Evolutionary conservation across 768 basidiomycete species (phyloP).

Genomic region (Boletus tylopilopsis): DNA sequence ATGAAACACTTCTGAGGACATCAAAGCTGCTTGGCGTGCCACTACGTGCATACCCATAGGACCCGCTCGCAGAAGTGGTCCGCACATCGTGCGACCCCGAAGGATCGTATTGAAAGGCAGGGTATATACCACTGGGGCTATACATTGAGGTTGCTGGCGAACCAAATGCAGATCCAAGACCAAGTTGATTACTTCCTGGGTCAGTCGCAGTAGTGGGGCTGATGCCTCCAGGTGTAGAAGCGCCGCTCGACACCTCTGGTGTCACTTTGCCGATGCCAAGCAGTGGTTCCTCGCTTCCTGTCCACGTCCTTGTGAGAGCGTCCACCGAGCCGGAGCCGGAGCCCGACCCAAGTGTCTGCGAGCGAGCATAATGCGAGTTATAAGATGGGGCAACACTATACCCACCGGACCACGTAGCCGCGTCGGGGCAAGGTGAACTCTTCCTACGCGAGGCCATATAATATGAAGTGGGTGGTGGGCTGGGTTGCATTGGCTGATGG

Average conservation of each 20-base stretch:
- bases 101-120: constrained; percentile 10
- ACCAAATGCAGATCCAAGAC: constrained; percentile 31
- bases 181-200: constrained; percentile 5
- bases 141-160: constrained; percentile 21
- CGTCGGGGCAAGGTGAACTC: constrained; percentile 29
- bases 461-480: constrained; percentile 29
- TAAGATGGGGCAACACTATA: constrained; percentile 23
- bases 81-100: constrained; percentile 19
- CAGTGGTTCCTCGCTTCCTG: constrained; percentile 30
- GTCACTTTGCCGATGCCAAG: constrained; percentile 14
- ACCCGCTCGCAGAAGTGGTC: constrained; percentile 22
- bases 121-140: constrained; percentile 13
- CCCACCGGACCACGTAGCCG: constrained; percentile 24
- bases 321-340: constrained; percentile 26
- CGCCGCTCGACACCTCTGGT: constrained; percentile 5
- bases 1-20: constrained; percentile 28
- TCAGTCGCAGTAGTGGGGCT: constrained; percentile 5
- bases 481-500: constrained; percentile 7
- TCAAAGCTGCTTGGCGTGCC: constrained; percentile 26
- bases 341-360: constrained; percentile 28
- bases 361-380: constrained; percentile 25
- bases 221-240: constrained; percentile 6
- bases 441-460: constrained; percentile 10
- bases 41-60: constrained; percentile 24
- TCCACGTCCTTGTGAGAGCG: constrained; percentile 25